Evolutionary conservation across 2,329 filamentous ascomycete genomes (phyloP).

Genomic region (Calonectria pteridis): DNA sequence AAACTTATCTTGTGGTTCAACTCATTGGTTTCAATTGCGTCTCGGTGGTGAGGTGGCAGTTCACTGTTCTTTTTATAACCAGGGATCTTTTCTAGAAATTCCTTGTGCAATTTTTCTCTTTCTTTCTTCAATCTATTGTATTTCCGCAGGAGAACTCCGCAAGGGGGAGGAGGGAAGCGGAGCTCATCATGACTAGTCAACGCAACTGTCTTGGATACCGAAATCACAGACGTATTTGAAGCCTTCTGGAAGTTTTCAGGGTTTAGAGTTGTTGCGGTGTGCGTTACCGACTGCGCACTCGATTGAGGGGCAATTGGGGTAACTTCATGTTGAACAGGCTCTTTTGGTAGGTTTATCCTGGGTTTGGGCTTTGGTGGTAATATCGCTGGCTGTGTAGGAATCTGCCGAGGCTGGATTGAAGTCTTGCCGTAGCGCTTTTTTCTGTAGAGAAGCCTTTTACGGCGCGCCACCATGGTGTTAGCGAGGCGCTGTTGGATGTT

Average conservation of each 20-base stretch:
- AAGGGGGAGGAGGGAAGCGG: constrained; percentile 20
- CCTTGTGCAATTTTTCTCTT: not conserved
- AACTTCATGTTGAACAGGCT: not conserved
- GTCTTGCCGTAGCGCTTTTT: constrained; percentile 17
- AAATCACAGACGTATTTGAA: constrained; percentile 17
- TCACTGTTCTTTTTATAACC: not conserved
- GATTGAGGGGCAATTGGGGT: not conserved
- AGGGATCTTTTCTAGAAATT: not conserved
- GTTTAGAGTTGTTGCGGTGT: constrained; percentile 11
- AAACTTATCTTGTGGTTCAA: not conserved
- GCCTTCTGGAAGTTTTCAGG: not conserved
- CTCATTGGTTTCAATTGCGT: not conserved
- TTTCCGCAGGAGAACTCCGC: not conserved
- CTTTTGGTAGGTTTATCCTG: not conserved
- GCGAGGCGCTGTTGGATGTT: constrained; percentile 24
- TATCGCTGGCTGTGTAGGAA: not conserved
- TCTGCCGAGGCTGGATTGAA: not conserved
- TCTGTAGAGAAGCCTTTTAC: constrained; percentile 29
- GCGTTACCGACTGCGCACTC: not conserved
- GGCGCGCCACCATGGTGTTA: constrained; percentile 21
- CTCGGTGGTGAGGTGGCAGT: too few relatives aligned
- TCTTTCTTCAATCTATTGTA: not conserved
- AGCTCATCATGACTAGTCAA: constrained; percentile 13
- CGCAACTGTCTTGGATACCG: constrained; percentile 12
- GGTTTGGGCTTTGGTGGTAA: not conserved